phyloP scores from a whole-genome alignment of 306 rosid genomes.

The Biancaea sappan region DNA sequence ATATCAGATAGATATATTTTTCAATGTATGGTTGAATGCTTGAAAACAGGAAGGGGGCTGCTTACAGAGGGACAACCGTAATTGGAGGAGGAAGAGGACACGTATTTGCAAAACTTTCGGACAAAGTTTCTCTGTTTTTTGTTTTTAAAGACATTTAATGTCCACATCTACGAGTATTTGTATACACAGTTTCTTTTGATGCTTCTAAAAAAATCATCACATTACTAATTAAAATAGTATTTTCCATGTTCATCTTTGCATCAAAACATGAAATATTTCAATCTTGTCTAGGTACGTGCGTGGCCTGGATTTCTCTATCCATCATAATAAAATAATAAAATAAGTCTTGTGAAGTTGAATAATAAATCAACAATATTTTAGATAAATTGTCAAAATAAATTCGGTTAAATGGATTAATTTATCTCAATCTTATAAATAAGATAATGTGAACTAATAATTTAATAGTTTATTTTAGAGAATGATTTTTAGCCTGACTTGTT shows the following conservation, averaged over 20 bases:
- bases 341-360: background rate
- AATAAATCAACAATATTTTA: background rate
- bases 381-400: no score
- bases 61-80: background rate
- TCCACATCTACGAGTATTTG: conserved; percentile 16
- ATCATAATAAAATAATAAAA: background rate
- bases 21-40: conserved; percentile 1
- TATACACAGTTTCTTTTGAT: background rate
- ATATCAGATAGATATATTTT: background rate
- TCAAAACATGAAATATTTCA: no score
- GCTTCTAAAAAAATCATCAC: background rate
- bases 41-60: conserved; percentile 1
- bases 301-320: background rate
- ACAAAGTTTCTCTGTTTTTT: background rate
- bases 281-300: conserved; percentile 13
- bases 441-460: no score
- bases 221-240: background rate
- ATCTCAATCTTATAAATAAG: no score
- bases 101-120: background rate
- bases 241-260: background rate
- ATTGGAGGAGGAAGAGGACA: conserved; percentile 33
- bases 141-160: no score
- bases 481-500: no score
- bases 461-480: no score
- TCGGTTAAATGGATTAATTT: no score